Percentiles rank a stretch among this genome's conserved stretches.
Conservation (phyloP, 768 basidiomycete species). For the Lepiota venenata region DNA sequence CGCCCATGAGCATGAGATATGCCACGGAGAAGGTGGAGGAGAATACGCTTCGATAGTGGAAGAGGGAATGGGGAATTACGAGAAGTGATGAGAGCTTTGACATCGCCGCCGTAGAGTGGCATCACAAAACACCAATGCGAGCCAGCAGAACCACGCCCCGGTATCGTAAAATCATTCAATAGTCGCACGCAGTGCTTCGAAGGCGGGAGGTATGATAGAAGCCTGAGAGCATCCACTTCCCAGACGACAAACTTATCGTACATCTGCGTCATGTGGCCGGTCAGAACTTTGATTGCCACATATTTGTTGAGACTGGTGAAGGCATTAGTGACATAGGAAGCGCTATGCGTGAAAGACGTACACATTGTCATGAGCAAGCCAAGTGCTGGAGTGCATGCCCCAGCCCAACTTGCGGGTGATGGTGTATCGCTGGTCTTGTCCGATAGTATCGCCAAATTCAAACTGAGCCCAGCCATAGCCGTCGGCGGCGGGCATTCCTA, state of each 20-base stretch:
- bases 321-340: conserved; percentile 7
- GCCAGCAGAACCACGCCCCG: conserved; percentile 20
- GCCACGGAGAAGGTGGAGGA: conserved; percentile 22
- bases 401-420: conserved; percentile 27
- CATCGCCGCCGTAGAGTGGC: conserved; percentile 22
- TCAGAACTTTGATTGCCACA: conserved; percentile 29
- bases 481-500: conserved; percentile 24
- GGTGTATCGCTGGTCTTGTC: conserved; percentile 23
- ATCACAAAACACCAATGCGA: conserved; percentile 25
- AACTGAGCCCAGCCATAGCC: conserved; percentile 24
- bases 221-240: conserved; percentile 20
- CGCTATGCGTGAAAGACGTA: conserved; percentile 9
- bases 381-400: conserved; percentile 27
- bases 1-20: conserved; percentile 19
- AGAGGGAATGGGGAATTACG: conserved; percentile 17
- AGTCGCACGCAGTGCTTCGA: conserved; percentile 17
- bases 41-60: conserved; percentile 24
- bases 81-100: conserved; percentile 15
- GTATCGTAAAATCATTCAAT: conserved; percentile 21
- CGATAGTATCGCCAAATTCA: conserved; percentile 23
- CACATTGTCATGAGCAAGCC: conserved; percentile 25
- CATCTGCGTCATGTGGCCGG: conserved; percentile 21
- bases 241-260: too few relatives aligned
- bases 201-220: neutral
- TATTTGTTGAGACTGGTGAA: conserved; percentile 20